Base-by-base conservation (phyloP, 306 rosid genomes). In the Hippophae gyantsensis region DNA sequence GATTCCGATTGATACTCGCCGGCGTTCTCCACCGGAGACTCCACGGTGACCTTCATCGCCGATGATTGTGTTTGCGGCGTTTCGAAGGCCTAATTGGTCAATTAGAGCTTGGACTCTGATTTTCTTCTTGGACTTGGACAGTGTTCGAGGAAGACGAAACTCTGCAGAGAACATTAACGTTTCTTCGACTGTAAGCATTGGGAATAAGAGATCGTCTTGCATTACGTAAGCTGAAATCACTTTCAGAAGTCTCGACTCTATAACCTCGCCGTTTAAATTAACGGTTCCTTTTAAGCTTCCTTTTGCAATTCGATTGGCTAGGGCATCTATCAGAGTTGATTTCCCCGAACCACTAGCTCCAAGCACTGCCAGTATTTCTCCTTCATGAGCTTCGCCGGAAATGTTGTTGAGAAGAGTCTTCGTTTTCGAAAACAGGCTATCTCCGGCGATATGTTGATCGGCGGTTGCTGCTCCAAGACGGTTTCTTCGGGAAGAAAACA, bases 11-110 rank as follows among this genome's bases (percentile, higher is more conserved):
- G 99, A 92, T 0, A 92, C 99, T 5, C 99, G 79, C 13, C 99
- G 84, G 0, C 99, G 70, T 46, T 92, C 99, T 0, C 99, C 99
- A 0, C 99, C 99, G 6, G 99, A 92, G 6, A 92, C 95, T 0
- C 99, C 99, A 0, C 99, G 96, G 79, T 84, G 97, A 25, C 97
- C 95, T 65, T 92, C 99, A 57, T 92, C 95, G 0, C 99, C 99
- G 46, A 92, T 92, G 2, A 88, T 72, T 0, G 99, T 92, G 7
- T 78, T 82, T 0, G 93, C 96, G 0, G 99, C 95, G 61, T 82
- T 88, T 3, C 84, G 81, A 45, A 92, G 93, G 3, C 99, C 99
- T 13, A 92, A 72, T 64, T 92, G 99, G 59, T 92, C 99, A 9
- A 88, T 88, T 26, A 92, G 48, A 0, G 90, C 94, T 44, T 92